Base-by-base conservation (phyloP, 768 basidiomycete genomes). In the Pleurotus eryngii region DNA sequence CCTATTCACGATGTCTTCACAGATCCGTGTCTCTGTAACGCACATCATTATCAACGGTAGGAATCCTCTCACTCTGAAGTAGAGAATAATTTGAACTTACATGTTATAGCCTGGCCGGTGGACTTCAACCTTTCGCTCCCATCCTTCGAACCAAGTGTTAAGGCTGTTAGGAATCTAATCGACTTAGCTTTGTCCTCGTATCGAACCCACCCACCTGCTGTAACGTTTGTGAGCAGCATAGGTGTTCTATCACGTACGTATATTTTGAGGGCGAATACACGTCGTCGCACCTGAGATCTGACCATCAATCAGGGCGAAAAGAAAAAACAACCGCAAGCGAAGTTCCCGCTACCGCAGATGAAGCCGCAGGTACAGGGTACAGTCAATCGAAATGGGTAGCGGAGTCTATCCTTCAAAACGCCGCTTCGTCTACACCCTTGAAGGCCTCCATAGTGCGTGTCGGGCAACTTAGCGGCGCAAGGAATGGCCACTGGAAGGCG, bases 61-160 rank as follows among this genome's bases (percentile, higher is more conserved):
- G 57, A 55, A 11, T 35, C 3, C 7, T 9, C 30, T 35, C 11
- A 3, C 30, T 35, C 11, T 35, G 9, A 9, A 35, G 5, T 8
- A 30, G 8, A 35, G 9, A 35, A 35, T 2, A 35, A 8, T 3
- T 35, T 35, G 30, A 8, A 35, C 30, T 35, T 11, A 35, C 4
- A 9, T 35, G 30, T 11, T 26, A 14, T 12, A 65, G 77, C 78
- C 17, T 81, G 80, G 81, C 71, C 72, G 0, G 72, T 81, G 46
- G 78, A 82, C 64, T 80, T 82, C 64, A 76, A 76, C 38, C 66
- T 79, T 0, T 68, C 71, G 14, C 64, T 79, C 18, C 65, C 68
- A 7, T 80, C 80, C 9, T 81, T 81, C 51, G 76, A 79, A 50
- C 61, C 72, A 5, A 73, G 74, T 57, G 66, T 81, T 49, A 65